phyloP scores from a whole-genome alignment of 768 basidiomycete species.

The Pisolithus sp. region DNA sequence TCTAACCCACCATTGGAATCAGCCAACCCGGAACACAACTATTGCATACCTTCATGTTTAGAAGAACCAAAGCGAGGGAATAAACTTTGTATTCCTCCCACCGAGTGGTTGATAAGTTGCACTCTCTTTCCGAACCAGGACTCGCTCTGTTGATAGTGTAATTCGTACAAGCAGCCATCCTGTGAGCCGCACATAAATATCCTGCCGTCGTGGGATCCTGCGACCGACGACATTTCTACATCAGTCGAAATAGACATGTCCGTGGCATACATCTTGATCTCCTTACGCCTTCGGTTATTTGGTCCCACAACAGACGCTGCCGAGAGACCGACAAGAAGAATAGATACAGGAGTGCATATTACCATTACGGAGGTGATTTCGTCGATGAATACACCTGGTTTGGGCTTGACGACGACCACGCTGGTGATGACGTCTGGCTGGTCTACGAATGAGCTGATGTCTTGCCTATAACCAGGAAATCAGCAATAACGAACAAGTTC shows the following conservation, averaged over 20 bases:
- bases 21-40: not conserved
- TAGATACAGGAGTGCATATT: slow-evolving; percentile 79
- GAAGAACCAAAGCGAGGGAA: slow-evolving; percentile 68
- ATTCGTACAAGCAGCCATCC: slow-evolving; percentile 86
- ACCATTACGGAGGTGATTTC: slow-evolving; percentile 86
- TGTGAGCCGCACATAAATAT: slow-evolving; percentile 87
- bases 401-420: slow-evolving; percentile 84
- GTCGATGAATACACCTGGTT: slow-evolving; percentile 83
- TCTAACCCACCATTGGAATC: slow-evolving; percentile 38
- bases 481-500: not conserved
- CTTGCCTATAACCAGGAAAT: slow-evolving; percentile 48
- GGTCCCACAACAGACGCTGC: slow-evolving; percentile 36
- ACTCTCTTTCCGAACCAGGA: slow-evolving; percentile 90
- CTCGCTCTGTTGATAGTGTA: slow-evolving; percentile 85
- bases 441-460: slow-evolving; percentile 87
- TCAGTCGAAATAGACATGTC: slow-evolving; percentile 76
- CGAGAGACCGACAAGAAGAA: slow-evolving; percentile 81
- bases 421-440: slow-evolving; percentile 85
- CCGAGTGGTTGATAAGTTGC: slow-evolving; percentile 81
- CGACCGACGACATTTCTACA: slow-evolving; percentile 79
- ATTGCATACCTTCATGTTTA: slow-evolving; percentile 55
- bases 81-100: slow-evolving; percentile 70
- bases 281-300: slow-evolving; percentile 42
- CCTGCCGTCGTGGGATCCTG: slow-evolving; percentile 73
- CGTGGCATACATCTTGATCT: slow-evolving; percentile 86